Base-by-base conservation (phyloP, 2,329 filamentous ascomycete species). In the Calycina marina region DNA sequence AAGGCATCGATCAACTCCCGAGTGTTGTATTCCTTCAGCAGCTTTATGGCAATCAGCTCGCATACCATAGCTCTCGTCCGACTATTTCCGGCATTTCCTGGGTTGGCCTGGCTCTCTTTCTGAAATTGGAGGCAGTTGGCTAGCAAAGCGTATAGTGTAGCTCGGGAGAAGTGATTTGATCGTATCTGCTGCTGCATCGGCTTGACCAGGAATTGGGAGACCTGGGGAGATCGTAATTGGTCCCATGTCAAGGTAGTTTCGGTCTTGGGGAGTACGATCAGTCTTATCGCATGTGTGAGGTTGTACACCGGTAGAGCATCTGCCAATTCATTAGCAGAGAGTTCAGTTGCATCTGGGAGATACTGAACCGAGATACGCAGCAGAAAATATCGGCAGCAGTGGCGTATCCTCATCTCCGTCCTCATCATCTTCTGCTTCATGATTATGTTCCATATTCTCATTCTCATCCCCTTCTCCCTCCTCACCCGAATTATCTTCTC, bases 201-300 rank as follows among this genome's bases (percentile, higher is more conserved):
- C 61, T 94, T 94, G 51, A 94, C 71, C 20, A 96, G 68, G 53
- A 96, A 96, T 52, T 93, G 86, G 11, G 85, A 93, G 35, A 96
- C 78, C 53, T 96, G 88, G 3, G 88, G 88, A n/a, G 85, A 93
- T 41, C 86, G 74, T 40, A 96, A 65, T 55, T 96, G 88, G 42
- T 96, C 88, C 86, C 86, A 96, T 11, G 84, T 78, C 31, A 96
- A 61, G 0, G 84, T 88, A 2, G 86, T 94, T 60, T 96, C 88
- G 56, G 84, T 93, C 51, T 81, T 75, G 37, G 82, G 68, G 43
- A 82, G 71, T 38, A 96, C 76, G 35, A 94, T 68, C 32, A 85
- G 74, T 43, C 88, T 80, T 41, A 94, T 86, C 18, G 82, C 74
- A 56, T 94, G 88, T 16, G 86, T 93, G 44, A 92, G 74, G 55